Conservation (phyloP, 306 rosid genomes). For the Arachis stenosperma region DNA sequence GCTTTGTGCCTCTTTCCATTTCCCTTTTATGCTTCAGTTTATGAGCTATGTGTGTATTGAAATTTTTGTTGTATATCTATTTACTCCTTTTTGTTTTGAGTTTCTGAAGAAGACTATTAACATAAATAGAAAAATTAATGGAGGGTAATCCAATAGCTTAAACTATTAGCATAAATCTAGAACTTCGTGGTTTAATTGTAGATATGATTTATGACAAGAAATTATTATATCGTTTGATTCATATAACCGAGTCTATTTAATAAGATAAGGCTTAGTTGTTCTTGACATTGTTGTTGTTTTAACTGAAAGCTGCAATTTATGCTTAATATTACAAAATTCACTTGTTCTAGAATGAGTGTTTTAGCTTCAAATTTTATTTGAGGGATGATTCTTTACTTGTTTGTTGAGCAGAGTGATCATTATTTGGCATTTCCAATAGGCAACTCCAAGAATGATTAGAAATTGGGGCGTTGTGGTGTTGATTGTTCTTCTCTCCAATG, state of each 20-base stretch:
- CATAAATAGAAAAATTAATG: no score
- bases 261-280: no score
- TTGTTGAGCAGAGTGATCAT: constrained; percentile 46
- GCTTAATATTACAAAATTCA: constrained; percentile 9
- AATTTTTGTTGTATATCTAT: constrained; percentile 14
- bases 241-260: no score
- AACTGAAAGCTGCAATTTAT: constrained; percentile 5
- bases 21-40: neutral
- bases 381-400: constrained; percentile 38
- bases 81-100: neutral
- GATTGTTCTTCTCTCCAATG: constrained; percentile 51
- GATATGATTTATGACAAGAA: no score
- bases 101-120: neutral
- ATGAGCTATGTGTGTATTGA: neutral
- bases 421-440: constrained; percentile 31
- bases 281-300: neutral
- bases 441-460: constrained; percentile 51
- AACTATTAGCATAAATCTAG: no score
- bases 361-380: constrained; percentile 22
- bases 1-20: constrained; percentile 26
- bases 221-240: no score
- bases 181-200: no score
- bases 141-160: no score
- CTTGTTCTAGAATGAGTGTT: constrained; percentile 17
- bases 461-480: constrained; percentile 49